These are phyloP conservation scores for Cercophora scortea DNA, from an alignment of 495 filamentous ascomycete genomes.

Conservation along the genomic window DNA sequence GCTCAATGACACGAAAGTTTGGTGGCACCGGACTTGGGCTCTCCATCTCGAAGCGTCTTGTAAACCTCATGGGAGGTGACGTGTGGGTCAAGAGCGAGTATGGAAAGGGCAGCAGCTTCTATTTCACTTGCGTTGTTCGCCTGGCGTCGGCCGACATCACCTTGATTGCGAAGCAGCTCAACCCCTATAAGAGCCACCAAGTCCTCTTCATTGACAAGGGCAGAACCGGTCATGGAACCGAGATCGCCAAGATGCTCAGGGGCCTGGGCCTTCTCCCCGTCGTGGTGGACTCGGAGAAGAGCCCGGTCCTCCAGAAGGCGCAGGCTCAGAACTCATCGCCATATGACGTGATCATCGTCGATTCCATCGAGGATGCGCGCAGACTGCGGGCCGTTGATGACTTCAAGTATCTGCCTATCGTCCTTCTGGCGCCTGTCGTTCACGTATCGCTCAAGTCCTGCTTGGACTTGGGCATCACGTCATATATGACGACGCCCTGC, in stretches of 20 bases:
- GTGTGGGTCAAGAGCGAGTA: constrained; percentile 95
- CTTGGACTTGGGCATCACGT: constrained; percentile 91
- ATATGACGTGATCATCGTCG: constrained; percentile 96
- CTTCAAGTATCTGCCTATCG: constrained; percentile 96
- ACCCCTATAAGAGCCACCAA: constrained; percentile 84
- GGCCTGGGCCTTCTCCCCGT: constrained; percentile 73
- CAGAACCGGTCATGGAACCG: constrained; percentile 64
- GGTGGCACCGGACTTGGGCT: constrained; percentile 93
- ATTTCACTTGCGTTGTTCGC: constrained; percentile 91
- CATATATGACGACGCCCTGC: constrained; percentile 98
- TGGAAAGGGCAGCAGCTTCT: constrained; percentile 90
- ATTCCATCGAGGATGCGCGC: constrained; percentile 84
- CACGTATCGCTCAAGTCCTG: constrained; percentile 91
- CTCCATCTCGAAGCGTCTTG: constrained; percentile 91
- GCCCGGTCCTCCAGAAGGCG: constrained; percentile 25
- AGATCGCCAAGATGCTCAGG: constrained; percentile 74
- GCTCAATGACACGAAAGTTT: constrained; percentile 93
- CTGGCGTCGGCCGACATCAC: constrained; percentile 75
- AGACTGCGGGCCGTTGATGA: constrained; percentile 79
- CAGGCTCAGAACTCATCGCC: constrained; percentile 52
- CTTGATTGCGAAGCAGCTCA: constrained; percentile 74
- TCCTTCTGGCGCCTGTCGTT: constrained; percentile 84
- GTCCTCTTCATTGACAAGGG: constrained; percentile 97
- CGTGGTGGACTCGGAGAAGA: constrained; percentile 66
- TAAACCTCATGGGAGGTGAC: constrained; percentile 95